Base-by-base conservation (phyloP, 2,329 filamentous ascomycete genomes). In the Colletotrichum navitas region DNA sequence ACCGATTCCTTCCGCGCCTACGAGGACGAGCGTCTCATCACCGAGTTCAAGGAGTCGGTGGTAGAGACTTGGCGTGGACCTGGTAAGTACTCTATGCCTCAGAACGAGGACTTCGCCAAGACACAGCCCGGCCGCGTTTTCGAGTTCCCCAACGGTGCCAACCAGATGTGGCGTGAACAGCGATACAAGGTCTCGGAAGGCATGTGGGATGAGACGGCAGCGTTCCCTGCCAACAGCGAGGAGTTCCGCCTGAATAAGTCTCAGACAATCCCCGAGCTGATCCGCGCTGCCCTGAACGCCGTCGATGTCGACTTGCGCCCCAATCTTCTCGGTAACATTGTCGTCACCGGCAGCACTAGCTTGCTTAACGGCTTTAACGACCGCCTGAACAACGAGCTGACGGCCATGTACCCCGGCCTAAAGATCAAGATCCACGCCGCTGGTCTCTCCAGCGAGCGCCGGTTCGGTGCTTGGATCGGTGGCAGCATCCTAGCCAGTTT, bases 41-140 rank as follows among this genome's bases (percentile, higher is more conserved):
- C 94, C 47, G 94, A 98, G 80, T 99, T 97, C 89, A 99, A 99
- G 84, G 97, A 99, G 83, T 97, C 93, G 24, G 94, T 98, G 21
- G 94, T 98, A 36, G 94, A 98, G 83, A 91, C 95, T 18, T 99
- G 96, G 95, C 89, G 90, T 34, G 94, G 94, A 0, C 93, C 93
- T 0, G 91, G 91, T 71, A 88, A 90, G 73, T 90, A 94, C 77
- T 81, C 81, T 52, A 83, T 81, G 75, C 88, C 83, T 29, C 90
- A 91, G 47, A 97, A 95, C 79, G 90, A 96, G 79, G 95, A 98
- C 52, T 86, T 90, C 59, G 91, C 91, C 69, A 91, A 89, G 79
- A 87, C 84, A 55, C 90, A 91, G 74, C 93, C 94, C 0, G 93
- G 94, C 51, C 92, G 94, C 63, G 93, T 96, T 14, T 99, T 98